Evolutionary conservation across 2,329 filamentous ascomycete species (phyloP), one percentile per base, ranked within the genome.

Genomic region (Akanthomyces dipterigenus): DNA sequence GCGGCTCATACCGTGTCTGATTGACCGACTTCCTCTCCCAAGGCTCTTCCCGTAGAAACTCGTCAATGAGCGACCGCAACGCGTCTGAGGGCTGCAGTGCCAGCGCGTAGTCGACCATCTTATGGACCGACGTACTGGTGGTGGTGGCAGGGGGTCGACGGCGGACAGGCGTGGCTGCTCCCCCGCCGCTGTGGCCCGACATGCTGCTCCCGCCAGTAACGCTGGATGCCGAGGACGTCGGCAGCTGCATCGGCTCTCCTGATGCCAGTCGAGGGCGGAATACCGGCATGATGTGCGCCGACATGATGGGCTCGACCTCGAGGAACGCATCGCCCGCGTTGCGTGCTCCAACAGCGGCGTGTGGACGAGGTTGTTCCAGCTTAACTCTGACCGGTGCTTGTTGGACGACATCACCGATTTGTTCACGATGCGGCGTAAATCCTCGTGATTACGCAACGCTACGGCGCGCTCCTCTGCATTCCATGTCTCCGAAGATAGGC

Each of bases 41-140:
- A 2, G 38, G 53, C 38, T 55, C 53, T 14, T 24, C 1, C 1
- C 1, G 12, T 3, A 55, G 38, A 22, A 45, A 55, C 3, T 9
- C 2, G 8, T 55, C 24, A 34, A 55, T 55, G 1, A 43, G 26
- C 24, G 12, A 1, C 24, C 24, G 38, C 1, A 55, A 18, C 22
- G 53, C 1, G 24, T 55, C 53, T 5, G 22, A 31, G 22, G 53
- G 53, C 20, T 7, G 38, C 5, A 55, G 16, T 4, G 26, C 38
- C 24, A 55, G 18, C 14, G 38, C 53, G 18, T 55, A 55, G 22
- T 55, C 53, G 38, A 45, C 53, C 53, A 55, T 55, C 24, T 55
- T 55, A 55, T 55, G 53, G 38, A 31, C n/a, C 38, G 38, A 55
- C 4, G 38, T 20, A 2, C 36, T 9, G 1, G 31, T 31, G 24